Evolutionary conservation across 1,139 yeast species (phyloP).

Genomic region (Hanseniaspora uvarum): DNA sequence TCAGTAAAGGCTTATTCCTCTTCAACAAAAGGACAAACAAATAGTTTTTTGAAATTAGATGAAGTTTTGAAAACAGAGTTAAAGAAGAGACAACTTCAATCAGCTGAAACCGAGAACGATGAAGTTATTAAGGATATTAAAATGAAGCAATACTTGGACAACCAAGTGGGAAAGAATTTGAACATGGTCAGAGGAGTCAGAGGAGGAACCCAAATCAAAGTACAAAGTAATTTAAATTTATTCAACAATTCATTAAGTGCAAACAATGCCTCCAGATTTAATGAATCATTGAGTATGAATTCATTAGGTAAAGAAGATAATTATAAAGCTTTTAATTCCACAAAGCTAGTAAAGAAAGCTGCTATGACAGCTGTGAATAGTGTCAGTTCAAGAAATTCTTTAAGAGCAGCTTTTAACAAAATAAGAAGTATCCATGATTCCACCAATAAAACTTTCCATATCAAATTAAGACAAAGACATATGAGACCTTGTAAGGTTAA

Average conservation of each 20-base stretch:
- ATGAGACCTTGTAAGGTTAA: constrained; percentile 16
- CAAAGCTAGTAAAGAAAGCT: background rate
- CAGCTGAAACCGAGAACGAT: background rate
- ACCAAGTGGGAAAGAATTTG: background rate
- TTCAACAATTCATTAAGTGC: constrained; percentile 9
- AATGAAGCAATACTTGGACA: background rate
- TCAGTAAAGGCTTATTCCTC: background rate
- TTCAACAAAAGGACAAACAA: background rate
- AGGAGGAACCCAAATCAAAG: constrained; percentile 13
- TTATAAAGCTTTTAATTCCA: background rate
- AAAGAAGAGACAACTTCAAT: background rate
- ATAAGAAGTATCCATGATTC: background rate
- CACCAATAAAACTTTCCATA: background rate
- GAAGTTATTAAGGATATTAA: background rate
- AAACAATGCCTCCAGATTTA: background rate
- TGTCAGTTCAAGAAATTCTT: background rate
- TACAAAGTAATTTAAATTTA: constrained; percentile 1
- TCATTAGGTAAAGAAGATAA: background rate
- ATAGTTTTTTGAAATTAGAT: constrained; percentile 1
- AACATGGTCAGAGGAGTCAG: constrained; percentile 11
- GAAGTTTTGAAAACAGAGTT: constrained; percentile 7
- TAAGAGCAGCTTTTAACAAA: background rate
- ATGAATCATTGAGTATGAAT: background rate
- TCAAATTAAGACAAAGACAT: constrained; percentile 12
- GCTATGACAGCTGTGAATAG: background rate